phyloP scores from a whole-genome alignment of 192 early-diverging fungal species.

The Coemansia sp. region DNA sequence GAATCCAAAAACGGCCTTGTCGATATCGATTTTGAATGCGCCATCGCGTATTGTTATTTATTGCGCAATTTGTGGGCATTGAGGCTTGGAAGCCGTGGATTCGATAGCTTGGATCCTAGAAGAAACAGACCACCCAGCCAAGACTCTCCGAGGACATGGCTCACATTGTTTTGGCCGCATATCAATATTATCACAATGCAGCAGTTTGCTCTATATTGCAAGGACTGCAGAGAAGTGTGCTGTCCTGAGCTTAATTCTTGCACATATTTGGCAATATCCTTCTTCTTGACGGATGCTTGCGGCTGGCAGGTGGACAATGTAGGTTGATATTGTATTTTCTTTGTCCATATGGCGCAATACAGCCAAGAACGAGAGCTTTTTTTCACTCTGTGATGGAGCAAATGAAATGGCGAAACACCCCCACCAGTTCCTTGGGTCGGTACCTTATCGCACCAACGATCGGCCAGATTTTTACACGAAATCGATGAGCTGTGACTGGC shows the following conservation, averaged over 20 bases:
- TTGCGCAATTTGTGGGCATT: background rate
- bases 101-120: background rate
- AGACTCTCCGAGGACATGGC: background rate
- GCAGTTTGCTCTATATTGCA: background rate
- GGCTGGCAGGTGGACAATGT: background rate
- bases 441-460: constrained; percentile 12
- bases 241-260: background rate
- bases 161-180: background rate
- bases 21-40: no score
- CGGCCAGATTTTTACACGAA: constrained; percentile 1
- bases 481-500: constrained; percentile 11
- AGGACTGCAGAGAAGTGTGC: background rate
- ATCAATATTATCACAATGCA: background rate
- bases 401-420: background rate
- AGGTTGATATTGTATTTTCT: background rate
- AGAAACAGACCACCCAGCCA: background rate
- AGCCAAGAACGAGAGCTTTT: background rate
- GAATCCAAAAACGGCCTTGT: background rate
- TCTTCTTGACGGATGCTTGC: background rate
- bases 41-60: no score
- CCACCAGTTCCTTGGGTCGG: background rate
- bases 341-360: background rate
- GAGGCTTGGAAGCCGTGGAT: background rate
- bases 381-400: background rate
- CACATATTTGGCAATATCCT: background rate